These are phyloP conservation scores for Monilinia laxa DNA, from an alignment of 2,329 filamentous ascomycete species.

Conservation along the genomic window DNA sequence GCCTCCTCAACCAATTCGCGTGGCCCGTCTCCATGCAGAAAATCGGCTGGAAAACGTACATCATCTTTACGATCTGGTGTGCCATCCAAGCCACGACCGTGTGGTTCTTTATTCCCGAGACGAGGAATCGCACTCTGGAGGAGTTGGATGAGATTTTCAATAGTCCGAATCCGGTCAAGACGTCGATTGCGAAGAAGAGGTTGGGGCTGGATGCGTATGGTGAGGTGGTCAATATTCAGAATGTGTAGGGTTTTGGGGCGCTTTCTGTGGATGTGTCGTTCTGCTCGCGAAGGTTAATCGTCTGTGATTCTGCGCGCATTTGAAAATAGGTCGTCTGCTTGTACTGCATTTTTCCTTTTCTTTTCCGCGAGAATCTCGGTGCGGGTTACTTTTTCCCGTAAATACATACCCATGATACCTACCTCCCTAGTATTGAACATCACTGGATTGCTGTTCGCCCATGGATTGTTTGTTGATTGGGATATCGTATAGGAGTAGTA, in stretches of 20 bases:
- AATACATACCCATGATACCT: no score
- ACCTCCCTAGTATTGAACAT: no score
- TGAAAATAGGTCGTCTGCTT: no score
- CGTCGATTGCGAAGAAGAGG: constrained; percentile 46
- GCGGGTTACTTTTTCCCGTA: no score
- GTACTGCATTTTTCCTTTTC: no score
- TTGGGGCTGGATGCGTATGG: constrained; percentile 39
- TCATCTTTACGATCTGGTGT: constrained; percentile 51
- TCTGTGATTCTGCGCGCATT: no score
- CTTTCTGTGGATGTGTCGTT: not conserved
- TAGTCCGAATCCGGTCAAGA: constrained; percentile 47
- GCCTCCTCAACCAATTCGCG: constrained; percentile 49
- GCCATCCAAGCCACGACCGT: constrained; percentile 45
- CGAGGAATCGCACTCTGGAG: constrained; percentile 52
- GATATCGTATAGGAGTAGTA: no score
- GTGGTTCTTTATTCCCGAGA: constrained; percentile 53
- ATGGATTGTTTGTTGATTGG: no score
- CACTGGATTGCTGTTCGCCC: no score
- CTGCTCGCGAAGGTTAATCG: no score
- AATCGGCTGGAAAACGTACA: constrained; percentile 56
- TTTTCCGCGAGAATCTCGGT: no score
- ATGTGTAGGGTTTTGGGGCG: not conserved
- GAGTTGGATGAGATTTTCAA: constrained; percentile 54
- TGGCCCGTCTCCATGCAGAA: constrained; percentile 49
- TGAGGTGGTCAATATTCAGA: constrained; percentile 28